Percentiles rank a stretch among this genome's conserved stretches.
Conservation (phyloP, 2,329 filamentous ascomycete genomes). For the Teratosphaeriaceae sp. region DNA sequence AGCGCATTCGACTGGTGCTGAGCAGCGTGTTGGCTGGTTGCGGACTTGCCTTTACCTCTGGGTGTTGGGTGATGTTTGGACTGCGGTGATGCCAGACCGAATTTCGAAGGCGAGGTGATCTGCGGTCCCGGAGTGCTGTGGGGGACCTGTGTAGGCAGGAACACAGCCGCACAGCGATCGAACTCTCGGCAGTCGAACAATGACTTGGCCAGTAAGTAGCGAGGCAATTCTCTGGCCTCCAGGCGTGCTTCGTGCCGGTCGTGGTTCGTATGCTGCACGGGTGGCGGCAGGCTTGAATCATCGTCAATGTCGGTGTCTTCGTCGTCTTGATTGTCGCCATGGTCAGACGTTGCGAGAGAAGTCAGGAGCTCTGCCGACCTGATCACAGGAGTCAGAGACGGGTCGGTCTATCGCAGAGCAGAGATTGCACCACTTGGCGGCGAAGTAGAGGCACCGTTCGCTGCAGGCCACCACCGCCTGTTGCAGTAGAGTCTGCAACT, state of each 20-base stretch:
- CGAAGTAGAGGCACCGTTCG: conserved; percentile 90
- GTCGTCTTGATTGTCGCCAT: conserved; percentile 30
- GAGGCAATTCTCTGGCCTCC: conserved; percentile 72
- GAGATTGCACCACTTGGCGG: conserved; percentile 99
- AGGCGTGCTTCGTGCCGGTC: conserved; percentile 68
- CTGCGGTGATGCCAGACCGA: conserved; percentile 32
- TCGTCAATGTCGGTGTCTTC: conserved; percentile 46
- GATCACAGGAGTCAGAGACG: conserved; percentile 12
- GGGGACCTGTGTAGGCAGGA: conserved; percentile 59
- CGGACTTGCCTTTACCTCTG: conserved; percentile 12
- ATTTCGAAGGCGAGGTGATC: conserved; percentile 39
- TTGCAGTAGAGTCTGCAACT: conserved; percentile 69
- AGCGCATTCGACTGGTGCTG: conserved; percentile 9
- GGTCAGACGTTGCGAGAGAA: conserved; percentile 58
- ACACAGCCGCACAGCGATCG: conserved; percentile 83
- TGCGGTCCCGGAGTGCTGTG: conserved; percentile 32
- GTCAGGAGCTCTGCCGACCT: conserved; percentile 94
- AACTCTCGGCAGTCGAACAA: conserved; percentile 95
- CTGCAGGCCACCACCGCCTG: conserved; percentile 86
- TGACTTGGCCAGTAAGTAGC: conserved; percentile 84
- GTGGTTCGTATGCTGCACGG: conserved; percentile 45
- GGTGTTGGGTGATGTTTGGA: background rate
- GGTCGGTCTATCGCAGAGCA: too few relatives aligned
- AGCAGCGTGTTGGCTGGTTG: conserved; percentile 30
- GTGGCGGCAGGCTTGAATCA: conserved; percentile 14